Evolutionary conservation across 2,329 filamentous ascomycete species (phyloP), one percentile per base, ranked within the genome.

Genomic region (Fonsecaea pugnacius): DNA sequence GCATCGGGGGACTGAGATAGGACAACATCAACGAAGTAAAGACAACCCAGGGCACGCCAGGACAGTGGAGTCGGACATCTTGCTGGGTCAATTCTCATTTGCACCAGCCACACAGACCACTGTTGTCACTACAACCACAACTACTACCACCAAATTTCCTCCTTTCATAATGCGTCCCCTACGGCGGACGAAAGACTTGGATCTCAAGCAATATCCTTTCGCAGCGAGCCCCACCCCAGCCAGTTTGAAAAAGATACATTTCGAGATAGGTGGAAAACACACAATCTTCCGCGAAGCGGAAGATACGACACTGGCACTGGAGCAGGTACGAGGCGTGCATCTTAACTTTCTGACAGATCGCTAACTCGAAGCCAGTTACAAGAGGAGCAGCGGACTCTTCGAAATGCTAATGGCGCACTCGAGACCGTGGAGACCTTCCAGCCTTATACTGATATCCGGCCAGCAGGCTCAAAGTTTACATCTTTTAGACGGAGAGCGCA

Each of bases 191-290:
- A 82, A 85, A 64, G 84, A 88, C 60, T 86, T 96, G 63, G 92
- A 98, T 76, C 84, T 89, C 14, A 96, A 96, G 75, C 87, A 95
- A 72, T 99, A 96, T 75, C 95, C 95, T 43, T 82, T 99, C 33
- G 94, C 94, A 40, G 84, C 86, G 67, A 88, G 91, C 56, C 89
- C 91, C 1, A 96, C 93, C 1, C 95, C 95, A 1, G 85, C 87
- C 16, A 88, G 90, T 58, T 81, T 99, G 65, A 87, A 87, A 67
- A 88, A 87, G 62, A 90, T 98, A 74, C 88, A 85, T 46, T 93
- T 96, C 71, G 87, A 89, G 58, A 80, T 90, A 38, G 85, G 86
- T 54, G 85, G 87, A 51, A 80, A 82, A 63, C 79, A 85, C 7
- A 83, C 87, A n/a, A 79, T 83, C 38, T 89, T 89, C 67, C 80